These are phyloP conservation scores for Aureobasidium sp. DNA, from an alignment of 2,329 filamentous ascomycete species.

Conservation along the genomic window DNA sequence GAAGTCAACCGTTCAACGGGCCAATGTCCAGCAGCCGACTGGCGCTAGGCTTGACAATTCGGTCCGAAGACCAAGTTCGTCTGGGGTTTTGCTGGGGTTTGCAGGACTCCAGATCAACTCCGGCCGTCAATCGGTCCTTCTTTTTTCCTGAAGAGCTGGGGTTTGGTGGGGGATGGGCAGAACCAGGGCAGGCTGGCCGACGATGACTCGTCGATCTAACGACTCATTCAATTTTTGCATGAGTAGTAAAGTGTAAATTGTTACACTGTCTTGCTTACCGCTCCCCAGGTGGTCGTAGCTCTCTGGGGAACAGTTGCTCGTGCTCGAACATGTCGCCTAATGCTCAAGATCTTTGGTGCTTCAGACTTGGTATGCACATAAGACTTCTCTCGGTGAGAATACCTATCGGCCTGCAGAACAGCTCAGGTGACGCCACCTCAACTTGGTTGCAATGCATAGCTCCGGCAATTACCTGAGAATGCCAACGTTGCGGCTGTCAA, in stretches of 20 bases:
- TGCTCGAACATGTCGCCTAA: neutral
- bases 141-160: neutral
- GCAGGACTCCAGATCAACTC: neutral
- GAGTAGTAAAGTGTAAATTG: constrained; percentile 1
- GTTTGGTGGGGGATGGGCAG: neutral
- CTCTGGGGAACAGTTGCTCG: neutral
- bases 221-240: neutral
- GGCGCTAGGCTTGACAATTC: neutral
- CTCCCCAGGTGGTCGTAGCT: neutral
- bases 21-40: neutral
- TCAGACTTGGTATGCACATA: neutral
- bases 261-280: neutral
- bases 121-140: constrained; percentile 2
- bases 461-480: neutral
- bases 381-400: neutral
- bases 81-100: neutral
- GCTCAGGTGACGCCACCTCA: neutral
- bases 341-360: neutral
- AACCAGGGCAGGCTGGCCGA: neutral
- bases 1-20: neutral
- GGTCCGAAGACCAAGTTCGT: neutral
- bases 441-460: constrained; percentile 1
- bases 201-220: constrained; percentile 5
- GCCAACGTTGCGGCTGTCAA: constrained; percentile 4
- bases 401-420: neutral